These are phyloP conservation scores for Verticillium zaregamsianum DNA, from an alignment of 2,329 filamentous ascomycete species.

Conservation along the genomic window DNA sequence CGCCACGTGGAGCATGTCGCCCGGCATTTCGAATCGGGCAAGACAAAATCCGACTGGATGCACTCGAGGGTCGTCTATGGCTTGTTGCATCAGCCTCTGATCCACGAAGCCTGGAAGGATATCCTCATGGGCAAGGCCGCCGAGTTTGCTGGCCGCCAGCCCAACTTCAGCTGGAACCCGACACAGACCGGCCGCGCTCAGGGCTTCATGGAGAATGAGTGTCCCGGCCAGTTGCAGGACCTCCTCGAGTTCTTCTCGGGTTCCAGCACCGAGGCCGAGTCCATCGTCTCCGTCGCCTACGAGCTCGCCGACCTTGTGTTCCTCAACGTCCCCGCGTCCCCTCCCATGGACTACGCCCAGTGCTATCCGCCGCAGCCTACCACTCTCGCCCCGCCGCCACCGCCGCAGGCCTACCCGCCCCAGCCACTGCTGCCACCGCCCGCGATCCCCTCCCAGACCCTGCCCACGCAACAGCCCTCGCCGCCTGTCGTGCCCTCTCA, in stretches of 20 bases:
- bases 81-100: slow-evolving; percentile 60
- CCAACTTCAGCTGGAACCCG: slow-evolving; percentile 59
- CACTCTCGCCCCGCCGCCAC: slow-evolving; percentile 2
- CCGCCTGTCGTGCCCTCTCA: slow-evolving; percentile 12
- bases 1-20: slow-evolving; percentile 66
- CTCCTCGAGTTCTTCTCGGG: slow-evolving; percentile 62
- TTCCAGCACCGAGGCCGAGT: slow-evolving; percentile 50
- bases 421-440: slow-evolving; percentile 13
- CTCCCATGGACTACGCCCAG: slow-evolving; percentile 14
- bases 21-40: slow-evolving; percentile 60
- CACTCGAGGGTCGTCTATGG: slow-evolving; percentile 66
- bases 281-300: slow-evolving; percentile 55
- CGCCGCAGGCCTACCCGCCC: slow-evolving; percentile 9
- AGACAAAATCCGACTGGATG: slow-evolving; percentile 63
- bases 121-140: slow-evolving; percentile 50
- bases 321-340: slow-evolving; percentile 11
- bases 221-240: slow-evolving; percentile 58
- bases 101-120: slow-evolving; percentile 58
- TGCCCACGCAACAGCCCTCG: slow-evolving; percentile 12
- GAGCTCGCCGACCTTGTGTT: slow-evolving; percentile 47
- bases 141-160: slow-evolving; percentile 49
- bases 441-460: slow-evolving; percentile 12
- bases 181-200: slow-evolving; percentile 53
- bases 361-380: slow-evolving; percentile 11
- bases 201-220: slow-evolving; percentile 58